Evolutionary conservation across 148 eudicot species (phyloP).

Genomic region (Silene conica): DNA sequence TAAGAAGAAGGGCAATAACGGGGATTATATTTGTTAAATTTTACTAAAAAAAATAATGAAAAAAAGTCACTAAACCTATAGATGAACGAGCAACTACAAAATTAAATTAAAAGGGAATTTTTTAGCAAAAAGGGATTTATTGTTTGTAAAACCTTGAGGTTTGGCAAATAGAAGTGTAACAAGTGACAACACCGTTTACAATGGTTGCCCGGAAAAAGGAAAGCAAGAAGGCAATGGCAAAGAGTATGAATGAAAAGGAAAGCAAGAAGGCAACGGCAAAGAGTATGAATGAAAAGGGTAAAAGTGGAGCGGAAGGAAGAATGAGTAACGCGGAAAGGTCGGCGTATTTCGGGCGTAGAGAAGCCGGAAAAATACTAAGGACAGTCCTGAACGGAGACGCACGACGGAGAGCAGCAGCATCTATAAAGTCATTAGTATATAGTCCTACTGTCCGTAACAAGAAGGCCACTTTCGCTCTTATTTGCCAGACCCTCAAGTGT

Average conservation of each 20-base stretch:
- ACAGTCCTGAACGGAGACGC: slow-evolving; percentile 69
- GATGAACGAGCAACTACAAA: no score
- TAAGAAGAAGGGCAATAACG: no score
- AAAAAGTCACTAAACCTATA: no score
- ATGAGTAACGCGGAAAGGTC: slow-evolving; percentile 58
- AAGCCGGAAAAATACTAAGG: slow-evolving; percentile 74
- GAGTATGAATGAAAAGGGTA: not conserved
- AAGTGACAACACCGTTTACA: no score
- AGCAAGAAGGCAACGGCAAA: not conserved
- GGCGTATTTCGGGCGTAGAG: slow-evolving; percentile 73
- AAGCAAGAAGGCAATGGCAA: not conserved
- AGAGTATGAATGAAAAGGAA: not conserved
- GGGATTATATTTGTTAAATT: no score
- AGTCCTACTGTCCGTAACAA: slow-evolving; percentile 73
- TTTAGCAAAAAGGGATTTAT: no score
- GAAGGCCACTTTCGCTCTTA: slow-evolving; percentile 73
- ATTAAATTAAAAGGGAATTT: no score
- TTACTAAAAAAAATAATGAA: no score
- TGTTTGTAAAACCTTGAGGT: no score
- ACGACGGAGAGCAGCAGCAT: slow-evolving; percentile 59
- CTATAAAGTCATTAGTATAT: slow-evolving; percentile 70
- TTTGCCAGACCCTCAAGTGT: slow-evolving; percentile 90
- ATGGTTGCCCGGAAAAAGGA: slow-evolving; percentile 8
- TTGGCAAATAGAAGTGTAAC: no score
- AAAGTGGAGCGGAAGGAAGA: not conserved